Base-by-base conservation (phyloP, 148 eudicot species). In the Mesembryanthemum crystallinum region DNA sequence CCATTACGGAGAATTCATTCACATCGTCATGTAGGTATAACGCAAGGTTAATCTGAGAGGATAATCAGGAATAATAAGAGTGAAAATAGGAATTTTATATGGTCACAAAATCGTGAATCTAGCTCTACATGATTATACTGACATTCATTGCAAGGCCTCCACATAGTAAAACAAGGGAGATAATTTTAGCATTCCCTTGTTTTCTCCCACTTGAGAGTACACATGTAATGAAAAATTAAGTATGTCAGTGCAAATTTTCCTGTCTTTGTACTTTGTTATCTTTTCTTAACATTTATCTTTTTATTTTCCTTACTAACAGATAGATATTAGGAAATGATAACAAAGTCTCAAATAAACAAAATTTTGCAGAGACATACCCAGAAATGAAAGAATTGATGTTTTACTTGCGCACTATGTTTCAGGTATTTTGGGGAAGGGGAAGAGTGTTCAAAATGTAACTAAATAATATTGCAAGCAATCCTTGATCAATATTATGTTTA, bases 11-110 rank as follows among this genome's bases (percentile, higher is more conserved):
- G 69, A 95, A 77, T 75, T 95, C 99, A 29, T 76, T 84, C 76
- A 49, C 75, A 15, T 86, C 83, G 82, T 95, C 99, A 77, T 87
- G 89, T 81, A 95, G 72, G 82, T 90, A 92, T 10, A 90, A 87
- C 73, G 97, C 99, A 76, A 88, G 97, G 81, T 91, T 95, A 42
- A 92, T 78, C 99, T 95, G 90, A 82, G 65, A 87, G 43, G 66
- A 77, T 45, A 55, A 79, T 67, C 33, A 74, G 47, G 67, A 72
- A 73, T 30, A 64, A 37, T 20, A n/a, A 45, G 54, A 25, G 71
- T 43, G 72, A 64, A 64, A 11, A 33, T 59, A 20, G 43, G 28
- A 24, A 15, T 29, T 45, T 27, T 10, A 63, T 51, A 21, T 3
- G 29, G 51, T 25, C 42, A 55, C 21, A 13, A 45, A 57, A 42